Base-by-base conservation (phyloP, 345 rosid genomes). In the Adansonia digitata region DNA sequence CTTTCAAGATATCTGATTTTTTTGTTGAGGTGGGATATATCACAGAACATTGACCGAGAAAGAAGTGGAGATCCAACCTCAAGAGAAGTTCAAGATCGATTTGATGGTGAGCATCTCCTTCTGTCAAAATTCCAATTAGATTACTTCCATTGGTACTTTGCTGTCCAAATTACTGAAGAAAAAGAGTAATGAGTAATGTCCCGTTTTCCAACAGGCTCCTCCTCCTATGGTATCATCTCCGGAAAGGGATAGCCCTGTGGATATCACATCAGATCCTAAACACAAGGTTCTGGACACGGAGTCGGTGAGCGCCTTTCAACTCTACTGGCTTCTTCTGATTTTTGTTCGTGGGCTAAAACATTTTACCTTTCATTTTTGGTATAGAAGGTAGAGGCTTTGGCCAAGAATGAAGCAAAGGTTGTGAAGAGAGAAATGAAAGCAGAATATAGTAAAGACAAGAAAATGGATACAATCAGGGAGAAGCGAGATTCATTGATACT, bases 101-200 rank as follows among this genome's bases (percentile, higher is more conserved):
- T 81, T 86, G 77, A 89, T 84, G 94, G 94, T 89, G 86, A 89
- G 88, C 75, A 60, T 78, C 74, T 68, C 37, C 43, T 72, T 80
- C 31, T 67, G 7, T 40, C 69, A 0, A 53, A 71, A 49, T 52
- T 78, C 72, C 18, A 42, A 46, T 80, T 55, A 43, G 79, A 71
- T 81, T 80, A 69, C 79, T 78, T 69, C 77, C 42, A n/a, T 67
- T 31, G 10, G 67, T 74, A 67, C 67, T 82, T 76, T 73, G 80
- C 71, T 72, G 20, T 75, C 61, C 52, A 73, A 77, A 71, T 74
- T 81, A 59, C 75, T 77, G 69, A 83, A 60, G 51, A 22, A n/a
- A n/a, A 48, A 18, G 60, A 69, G 18, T 49, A 69, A 31, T 73
- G 71, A 53, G 57, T 82, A 22, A 61, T 61, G 69, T 27, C 17